Evolutionary conservation across 352 stramenopile species (phyloP), one percentile per base, ranked within the genome.

Genomic region (Peronospora farinosa): DNA sequence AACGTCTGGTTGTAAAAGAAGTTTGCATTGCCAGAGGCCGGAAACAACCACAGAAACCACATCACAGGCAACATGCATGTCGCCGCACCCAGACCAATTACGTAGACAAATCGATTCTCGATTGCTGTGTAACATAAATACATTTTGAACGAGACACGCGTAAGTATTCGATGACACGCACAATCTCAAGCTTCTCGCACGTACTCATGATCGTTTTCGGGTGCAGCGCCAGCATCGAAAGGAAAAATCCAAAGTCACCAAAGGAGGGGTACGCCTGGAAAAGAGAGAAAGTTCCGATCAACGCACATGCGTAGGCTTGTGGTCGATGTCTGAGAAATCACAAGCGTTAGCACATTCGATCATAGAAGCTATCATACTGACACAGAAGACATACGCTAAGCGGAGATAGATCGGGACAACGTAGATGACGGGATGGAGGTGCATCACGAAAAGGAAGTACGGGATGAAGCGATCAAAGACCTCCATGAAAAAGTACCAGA

Each of bases 401-500:
- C 82, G 79, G 5, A 93, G 49, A 47, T 84, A 89, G 31, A 93
- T 74, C 15, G 82, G 82, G 17, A 84, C 59, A 21, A 91, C 54
- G 62, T 93, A 93, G 38, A 93, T 83, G 37, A 75, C 75, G 33
- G 82, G 82, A 40, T 93, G 79, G 8, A 90, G 33, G 50, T 91
- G 79, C 57, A 93, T 54, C 23, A 93, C 60, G 12, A 91, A 79
- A 10, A 91, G 63, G 49, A 93, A 93, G 51, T 91, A 93, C 43
- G 68, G 69, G 41, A 86, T 85, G 46, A 93, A 93, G 15, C 82
- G 79, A 52, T 93, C 79, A 43, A 93, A 93, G 1, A 93, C 67
- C 53, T 93, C 82, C 57, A 86, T 93, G 52, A 93, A 91, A 51
- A 93, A 91, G 44, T 93, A 93, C 82, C 82, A 93, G 56, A 93